Evolutionary conservation across 2,329 filamentous ascomycete genomes (phyloP), one percentile per base, ranked within the genome.

Genomic region (Pseudogymnoascus pannorum): DNA sequence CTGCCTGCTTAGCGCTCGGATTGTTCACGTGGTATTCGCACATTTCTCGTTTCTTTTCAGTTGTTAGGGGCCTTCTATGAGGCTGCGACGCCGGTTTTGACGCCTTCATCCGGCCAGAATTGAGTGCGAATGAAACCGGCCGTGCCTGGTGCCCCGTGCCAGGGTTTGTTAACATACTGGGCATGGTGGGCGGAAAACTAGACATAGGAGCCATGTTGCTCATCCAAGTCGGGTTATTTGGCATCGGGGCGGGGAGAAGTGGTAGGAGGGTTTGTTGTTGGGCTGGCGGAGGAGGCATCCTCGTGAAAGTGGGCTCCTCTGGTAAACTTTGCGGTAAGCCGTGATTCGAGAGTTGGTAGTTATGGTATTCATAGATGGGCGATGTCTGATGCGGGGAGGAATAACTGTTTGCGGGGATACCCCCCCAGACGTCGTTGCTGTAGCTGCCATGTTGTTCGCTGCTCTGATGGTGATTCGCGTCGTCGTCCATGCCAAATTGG

Each of bases 21-120:
- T 97, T 87, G 65, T 96, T 88, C 72, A 94, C 89, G 68, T 93
- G 89, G 74, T 93, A 97, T 71, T 91, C 84, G 74, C 94, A 99
- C 92, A 99, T 99, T 48, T 86, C 84, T 66, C 92, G 84, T 66
- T 94, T 88, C 73, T 97, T 92, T 62, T 91, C 87, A 71, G 96
- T 91, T 6, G 92, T 97, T 68, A 99, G 79, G 1, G 93, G 97
- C 75, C 91, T 91, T 68, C 92, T 82, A 3, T 90, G 89, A 57
- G 88, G 77, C 67, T 78, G 73, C 63, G 79, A 75, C 68, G 79
- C 72, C 57, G 78, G 71, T 64, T 79, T 80, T 16, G 77, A 71
- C 35, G 77, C 75, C 63, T 79, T 76, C 36, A 81, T 76, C 38
- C 81, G 81, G 51, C 83, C 62, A n/a, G 67, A 78, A 62, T 81